Evolutionary conservation across 1,284 basidiomycete species (phyloP).

Genomic region (Puccinia novopanici): DNA sequence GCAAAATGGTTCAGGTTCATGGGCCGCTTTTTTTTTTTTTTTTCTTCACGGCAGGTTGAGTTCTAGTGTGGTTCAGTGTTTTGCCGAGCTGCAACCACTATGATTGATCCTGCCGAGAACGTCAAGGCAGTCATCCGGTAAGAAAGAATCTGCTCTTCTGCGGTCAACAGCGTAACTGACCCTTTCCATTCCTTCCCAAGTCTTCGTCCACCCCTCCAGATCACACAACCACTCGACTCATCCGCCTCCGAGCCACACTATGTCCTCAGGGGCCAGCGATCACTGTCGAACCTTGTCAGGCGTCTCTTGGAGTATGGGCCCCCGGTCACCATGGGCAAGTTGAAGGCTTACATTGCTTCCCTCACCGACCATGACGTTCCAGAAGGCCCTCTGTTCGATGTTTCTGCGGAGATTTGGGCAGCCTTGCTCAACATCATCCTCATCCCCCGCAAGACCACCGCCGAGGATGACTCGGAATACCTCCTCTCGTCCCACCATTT

Average conservation of each 20-base stretch:
- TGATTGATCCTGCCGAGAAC: too few relatives aligned
- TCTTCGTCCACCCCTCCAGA: too few relatives aligned
- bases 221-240: background rate
- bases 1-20: conserved; percentile 37
- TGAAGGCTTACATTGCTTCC: conserved; percentile 16
- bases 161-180: too few relatives aligned
- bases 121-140: too few relatives aligned
- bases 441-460: too few relatives aligned
- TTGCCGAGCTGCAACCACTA: too few relatives aligned
- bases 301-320: conserved; percentile 44
- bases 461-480: background rate
- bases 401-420: conserved; percentile 38
- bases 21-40: conserved; percentile 5
- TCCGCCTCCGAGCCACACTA: too few relatives aligned
- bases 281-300: conserved; percentile 12
- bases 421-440: conserved; percentile 38
- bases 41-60: background rate
- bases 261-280: conserved; percentile 21
- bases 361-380: background rate
- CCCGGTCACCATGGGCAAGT: conserved; percentile 25
- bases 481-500: conserved; percentile 8
- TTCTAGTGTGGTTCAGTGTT: too few relatives aligned
- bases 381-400: conserved; percentile 17
- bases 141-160: too few relatives aligned
- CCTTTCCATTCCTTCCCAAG: too few relatives aligned